These are phyloP conservation scores for Auriscalpium microsporum DNA, from an alignment of 768 basidiomycete species.

Conservation along the genomic window DNA sequence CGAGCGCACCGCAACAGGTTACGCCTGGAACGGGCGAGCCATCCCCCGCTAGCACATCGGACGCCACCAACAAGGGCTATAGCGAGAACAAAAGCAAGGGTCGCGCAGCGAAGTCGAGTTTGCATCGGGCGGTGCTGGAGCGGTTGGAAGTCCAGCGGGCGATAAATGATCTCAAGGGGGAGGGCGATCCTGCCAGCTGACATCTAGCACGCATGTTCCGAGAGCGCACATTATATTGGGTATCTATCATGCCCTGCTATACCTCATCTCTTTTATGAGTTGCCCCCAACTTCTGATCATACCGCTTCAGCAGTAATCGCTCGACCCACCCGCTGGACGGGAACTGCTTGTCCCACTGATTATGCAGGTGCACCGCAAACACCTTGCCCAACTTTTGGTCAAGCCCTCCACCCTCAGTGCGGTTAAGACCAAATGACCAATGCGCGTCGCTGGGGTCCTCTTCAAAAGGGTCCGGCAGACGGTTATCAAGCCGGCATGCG, in stretches of 20 bases:
- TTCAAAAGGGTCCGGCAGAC: slow-evolving; percentile 85
- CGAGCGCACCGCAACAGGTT: slow-evolving; percentile 3
- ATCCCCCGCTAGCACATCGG: background rate
- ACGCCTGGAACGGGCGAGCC: background rate
- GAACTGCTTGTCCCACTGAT: slow-evolving; percentile 90
- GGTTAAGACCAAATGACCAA: slow-evolving; percentile 62
- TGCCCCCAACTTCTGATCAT: slow-evolving; percentile 33
- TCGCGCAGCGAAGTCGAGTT: slow-evolving; percentile 37
- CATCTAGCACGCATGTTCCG: background rate
- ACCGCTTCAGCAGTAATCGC: slow-evolving; percentile 59
- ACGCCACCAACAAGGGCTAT: slow-evolving; percentile 4
- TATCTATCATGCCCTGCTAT: background rate
- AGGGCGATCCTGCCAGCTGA: background rate
- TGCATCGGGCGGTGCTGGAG: slow-evolving; percentile 71
- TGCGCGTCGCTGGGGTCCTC: slow-evolving; percentile 30
- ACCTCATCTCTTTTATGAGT: too few species aligned
- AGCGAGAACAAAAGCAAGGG: slow-evolving; percentile 18
- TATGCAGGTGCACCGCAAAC: slow-evolving; percentile 90
- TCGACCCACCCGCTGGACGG: slow-evolving; percentile 84
- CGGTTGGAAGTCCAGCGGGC: slow-evolving; percentile 67
- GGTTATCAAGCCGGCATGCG: slow-evolving; percentile 86
- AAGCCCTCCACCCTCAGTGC: slow-evolving; percentile 54
- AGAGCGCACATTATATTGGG: background rate
- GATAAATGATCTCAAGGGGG: slow-evolving; percentile 37
- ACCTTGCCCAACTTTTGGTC: slow-evolving; percentile 58